A percentile compares a stretch with the other conserved stretches of the same genome.
These are phyloP conservation scores for Eleusine coracana DNA, from an alignment of 176 grass and related monocot genomes.

Conservation along the genomic window DNA sequence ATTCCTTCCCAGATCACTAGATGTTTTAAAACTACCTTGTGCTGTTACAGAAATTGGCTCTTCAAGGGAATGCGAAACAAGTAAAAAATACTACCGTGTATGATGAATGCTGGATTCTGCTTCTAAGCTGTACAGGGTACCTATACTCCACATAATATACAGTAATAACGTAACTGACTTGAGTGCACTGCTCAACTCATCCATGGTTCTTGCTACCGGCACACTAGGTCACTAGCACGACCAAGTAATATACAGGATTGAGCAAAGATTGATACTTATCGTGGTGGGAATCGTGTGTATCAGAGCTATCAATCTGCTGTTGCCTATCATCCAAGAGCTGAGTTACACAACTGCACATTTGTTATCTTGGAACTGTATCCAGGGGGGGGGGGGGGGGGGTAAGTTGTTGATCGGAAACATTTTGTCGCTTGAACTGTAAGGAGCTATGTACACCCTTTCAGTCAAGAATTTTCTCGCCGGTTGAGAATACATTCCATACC, in stretches of 20 bases:
- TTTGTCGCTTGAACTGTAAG: conserved; percentile 20
- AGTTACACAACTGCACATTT: conserved; percentile 19
- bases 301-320: conserved; percentile 15
- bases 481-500: conserved; percentile 92
- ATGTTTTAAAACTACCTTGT: background rate
- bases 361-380: conserved; percentile 22
- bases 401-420: background rate
- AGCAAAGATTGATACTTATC: background rate
- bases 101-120: conserved; percentile 26
- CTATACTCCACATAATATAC: conserved; percentile 41
- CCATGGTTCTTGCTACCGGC: background rate
- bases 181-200: conserved; percentile 15
- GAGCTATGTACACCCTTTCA: conserved; percentile 57
- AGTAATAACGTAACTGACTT: conserved; percentile 9
- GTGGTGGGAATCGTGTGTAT: background rate
- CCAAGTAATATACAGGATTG: background rate
- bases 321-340: conserved; percentile 11
- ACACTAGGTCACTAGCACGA: background rate
- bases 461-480: conserved; percentile 90
- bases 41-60: conserved; percentile 35
- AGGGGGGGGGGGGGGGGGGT: background rate
- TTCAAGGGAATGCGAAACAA: background rate
- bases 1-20: background rate
- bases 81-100: conserved; percentile 40
- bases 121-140: conserved; percentile 45